Evolutionary conservation across 2,329 filamentous ascomycete species (phyloP).

Genomic region (Cercospora zeina): DNA sequence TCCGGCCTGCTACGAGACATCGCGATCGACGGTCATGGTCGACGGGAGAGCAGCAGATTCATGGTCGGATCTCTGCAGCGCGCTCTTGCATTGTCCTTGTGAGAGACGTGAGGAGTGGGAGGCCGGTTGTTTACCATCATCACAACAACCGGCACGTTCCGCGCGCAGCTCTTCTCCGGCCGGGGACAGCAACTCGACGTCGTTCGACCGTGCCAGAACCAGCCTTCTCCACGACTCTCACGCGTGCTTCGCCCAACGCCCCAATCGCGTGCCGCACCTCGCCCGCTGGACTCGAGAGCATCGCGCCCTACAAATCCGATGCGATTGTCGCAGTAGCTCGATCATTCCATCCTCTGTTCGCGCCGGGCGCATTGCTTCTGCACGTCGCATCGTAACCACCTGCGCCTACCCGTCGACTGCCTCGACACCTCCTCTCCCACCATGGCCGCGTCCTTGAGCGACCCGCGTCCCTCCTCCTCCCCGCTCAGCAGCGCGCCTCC

Average conservation of each 20-base stretch:
- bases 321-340: conserved; percentile 17
- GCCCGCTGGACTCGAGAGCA: conserved; percentile 2
- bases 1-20: not conserved
- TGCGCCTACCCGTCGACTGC: conserved; percentile 20
- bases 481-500: conserved; percentile 33
- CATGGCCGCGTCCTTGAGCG: conserved; percentile 18
- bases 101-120: not conserved
- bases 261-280: conserved; percentile 12
- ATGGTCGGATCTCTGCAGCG: not conserved
- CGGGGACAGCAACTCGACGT: not conserved
- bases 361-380: conserved; percentile 13
- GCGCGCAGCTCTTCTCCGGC: not conserved
- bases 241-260: conserved; percentile 13
- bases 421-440: conserved; percentile 18
- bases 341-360: conserved; percentile 2
- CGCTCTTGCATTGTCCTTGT: not conserved
- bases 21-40: not conserved
- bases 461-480: conserved; percentile 27
- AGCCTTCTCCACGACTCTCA: conserved; percentile 15
- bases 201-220: conserved; percentile 1
- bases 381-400: conserved; percentile 14
- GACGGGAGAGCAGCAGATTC: not conserved
- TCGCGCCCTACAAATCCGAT: conserved; percentile 8
- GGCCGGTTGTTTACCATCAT: not conserved
- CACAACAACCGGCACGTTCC: conserved; percentile 4